phyloP scores from a whole-genome alignment of 345 rosid species.

The Brassica carinata region DNA sequence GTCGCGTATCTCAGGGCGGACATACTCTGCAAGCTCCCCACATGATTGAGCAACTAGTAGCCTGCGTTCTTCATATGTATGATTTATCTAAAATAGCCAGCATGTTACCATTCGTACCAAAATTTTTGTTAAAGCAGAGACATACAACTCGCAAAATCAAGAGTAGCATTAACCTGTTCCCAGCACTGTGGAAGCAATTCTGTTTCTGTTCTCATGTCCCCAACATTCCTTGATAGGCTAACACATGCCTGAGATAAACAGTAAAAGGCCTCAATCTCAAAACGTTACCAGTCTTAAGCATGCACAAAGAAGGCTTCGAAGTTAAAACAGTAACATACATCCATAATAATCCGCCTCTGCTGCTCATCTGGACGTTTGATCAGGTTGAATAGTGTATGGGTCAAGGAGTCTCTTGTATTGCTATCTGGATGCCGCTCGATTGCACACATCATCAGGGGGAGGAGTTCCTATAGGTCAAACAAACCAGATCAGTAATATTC shows the following conservation, averaged over 20 bases:
- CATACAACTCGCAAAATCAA: constrained; percentile 32
- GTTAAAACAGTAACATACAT: constrained; percentile 59
- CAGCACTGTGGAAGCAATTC: constrained; percentile 98
- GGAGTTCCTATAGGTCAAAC: constrained; percentile 70
- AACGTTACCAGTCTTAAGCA: constrained; percentile 7
- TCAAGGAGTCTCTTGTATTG: constrained; percentile 81
- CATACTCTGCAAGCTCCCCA: constrained; percentile 94
- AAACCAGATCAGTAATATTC: constrained; percentile 17
- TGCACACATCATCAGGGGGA: constrained; percentile 97
- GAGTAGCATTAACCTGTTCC: constrained; percentile 79
- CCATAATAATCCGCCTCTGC: constrained; percentile 93
- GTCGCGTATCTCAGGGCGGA: constrained; percentile 93
- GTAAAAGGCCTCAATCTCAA: constrained; percentile 30
- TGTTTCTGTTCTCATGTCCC: constrained; percentile 97
- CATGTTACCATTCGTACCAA: constrained; percentile 26
- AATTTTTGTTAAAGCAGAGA: not conserved
- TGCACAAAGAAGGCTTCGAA: constrained; percentile 20
- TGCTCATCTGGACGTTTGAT: constrained; percentile 98
- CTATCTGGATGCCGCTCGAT: constrained; percentile 94
- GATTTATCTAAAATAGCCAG: constrained; percentile 68
- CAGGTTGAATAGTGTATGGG: constrained; percentile 89
- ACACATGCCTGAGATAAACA: constrained; percentile 81
- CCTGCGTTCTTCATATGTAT: constrained; percentile 96
- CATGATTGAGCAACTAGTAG: constrained; percentile 98
- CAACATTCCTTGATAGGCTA: constrained; percentile 90